Evolutionary conservation across 495 filamentous ascomycete species (phyloP).

Genomic region (Pseudevernia furfuracea): DNA sequence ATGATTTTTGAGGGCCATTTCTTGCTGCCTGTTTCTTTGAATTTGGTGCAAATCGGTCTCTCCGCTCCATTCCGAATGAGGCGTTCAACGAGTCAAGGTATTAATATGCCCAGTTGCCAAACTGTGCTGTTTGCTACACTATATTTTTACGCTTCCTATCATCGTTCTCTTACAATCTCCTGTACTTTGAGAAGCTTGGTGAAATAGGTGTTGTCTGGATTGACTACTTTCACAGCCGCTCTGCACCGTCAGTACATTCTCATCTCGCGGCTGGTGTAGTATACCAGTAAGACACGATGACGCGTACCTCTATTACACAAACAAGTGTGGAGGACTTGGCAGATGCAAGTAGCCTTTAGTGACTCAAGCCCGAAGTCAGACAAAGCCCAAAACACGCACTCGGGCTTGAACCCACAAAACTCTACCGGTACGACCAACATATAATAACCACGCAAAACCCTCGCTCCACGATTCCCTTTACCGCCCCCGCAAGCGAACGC

Average conservation of each 20-base stretch:
- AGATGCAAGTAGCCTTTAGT: not conserved
- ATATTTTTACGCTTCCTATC: not conserved
- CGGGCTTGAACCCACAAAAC: not conserved
- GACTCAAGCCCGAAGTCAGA: not conserved
- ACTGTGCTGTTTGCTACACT: not conserved
- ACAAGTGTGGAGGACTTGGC: not conserved
- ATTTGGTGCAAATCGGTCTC: not conserved
- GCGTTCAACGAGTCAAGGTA: not conserved
- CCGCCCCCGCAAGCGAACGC: not conserved
- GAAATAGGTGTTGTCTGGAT: not conserved
- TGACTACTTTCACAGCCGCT: not conserved
- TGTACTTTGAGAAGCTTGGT: not conserved
- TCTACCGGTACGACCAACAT: not conserved
- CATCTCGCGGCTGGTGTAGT: not conserved
- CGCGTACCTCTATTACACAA: not conserved
- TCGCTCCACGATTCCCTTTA: not conserved
- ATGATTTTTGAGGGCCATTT: not conserved
- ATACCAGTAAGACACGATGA: not conserved
- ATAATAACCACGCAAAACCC: not conserved
- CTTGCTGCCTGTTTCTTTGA: not conserved
- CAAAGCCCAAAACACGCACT: not conserved
- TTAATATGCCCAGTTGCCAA: not conserved
- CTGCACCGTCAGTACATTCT: not conserved
- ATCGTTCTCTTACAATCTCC: not conserved
- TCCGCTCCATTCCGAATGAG: not conserved